Base-by-base conservation (phyloP, 1,139 yeast species). In the Geotrichum restrictum region DNA sequence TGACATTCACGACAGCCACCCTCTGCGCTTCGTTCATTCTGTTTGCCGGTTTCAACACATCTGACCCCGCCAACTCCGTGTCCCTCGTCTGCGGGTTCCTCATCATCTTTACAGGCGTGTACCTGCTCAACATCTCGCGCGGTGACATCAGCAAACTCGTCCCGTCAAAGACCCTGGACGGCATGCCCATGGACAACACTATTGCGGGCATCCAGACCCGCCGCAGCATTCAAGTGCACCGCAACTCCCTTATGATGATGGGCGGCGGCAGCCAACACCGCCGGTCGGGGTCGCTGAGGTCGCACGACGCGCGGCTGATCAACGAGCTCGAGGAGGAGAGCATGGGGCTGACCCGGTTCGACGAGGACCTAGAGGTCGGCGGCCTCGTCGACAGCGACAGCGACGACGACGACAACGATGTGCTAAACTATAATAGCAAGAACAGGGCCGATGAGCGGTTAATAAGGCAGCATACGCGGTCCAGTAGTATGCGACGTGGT, bases 1-100 rank as follows among this genome's bases (percentile, higher is more conserved):
- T 88, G 53, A 84, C 96, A 0, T 89, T 88, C 71, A 88, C 97
- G 39, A 88, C 96, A 0, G 88, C 87, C 54, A 89, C 96, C 0
- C 76, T 88, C 61, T 76, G 80, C 52, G 96, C 97, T 0, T 87
- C 95, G 36, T 89, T 89, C 68, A 85, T 89, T 59, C 74, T 88
- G 54, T 89, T 88, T 72, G 78, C 84, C 63, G 96, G 96, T 16
- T 89, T 89, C 75, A 88, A 88, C 71, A 88, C 95, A 45, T 74
- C 94, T 2, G 81, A 86, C 22, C 81, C 88, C 32, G 88, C 86
- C 59, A 87, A 88, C 69, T 81, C 88, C 53, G 83, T 88, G 49
- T 88, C 96, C n/a, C 75, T 88, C 56, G 76, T 88, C 56, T 84
- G 89, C 64, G 96, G 97, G 29, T 88, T 88, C 69, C 76, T 88